Evolutionary conservation across 768 basidiomycete species (phyloP), one percentile per base, ranked within the genome.

Genomic region (Lactifluus pinguis): DNA sequence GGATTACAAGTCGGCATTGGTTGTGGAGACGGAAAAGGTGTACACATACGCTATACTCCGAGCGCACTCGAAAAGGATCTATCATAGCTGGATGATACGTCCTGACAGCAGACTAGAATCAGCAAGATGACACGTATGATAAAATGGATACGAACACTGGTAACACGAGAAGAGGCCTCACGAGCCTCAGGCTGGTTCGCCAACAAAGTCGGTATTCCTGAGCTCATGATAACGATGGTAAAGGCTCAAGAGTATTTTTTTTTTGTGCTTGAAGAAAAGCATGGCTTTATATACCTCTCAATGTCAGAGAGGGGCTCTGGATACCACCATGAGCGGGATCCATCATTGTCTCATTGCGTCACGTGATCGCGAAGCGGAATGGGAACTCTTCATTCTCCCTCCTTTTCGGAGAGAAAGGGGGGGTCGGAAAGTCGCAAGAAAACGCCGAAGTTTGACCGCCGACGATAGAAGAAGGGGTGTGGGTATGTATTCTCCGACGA

Each of bases 281-380:
- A 53, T 53, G 51, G 52, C 45, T 58, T 54, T 58, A 62, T 53
- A 52, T 58, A 53, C 14, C 48, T 49, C 25, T 53, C 45, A 25
- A 58, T 49, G 41, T 62, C 41, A 62, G 61, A 57, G 61, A 62
- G 61, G 61, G 61, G 56, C n/a, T 29, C 13, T 36, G 34, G 34
- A 6, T 11, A 8, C 32, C 9, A n/a, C n/a, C n/a, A n/a, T n/a
- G n/a, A n/a, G n/a, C n/a, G 30, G 15, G 6, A 11, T 17, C 48
- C 25, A n/a, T n/a, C n/a, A 14, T 29, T 19, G 19, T 19, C 29
- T 45, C 3, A 17, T 7, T 29, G 9, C 17, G 19, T 19, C 54
- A 61, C 50, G 54, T 61, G 60, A 52, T 49, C 60, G 49, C 29
- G 55, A 61, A 42, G 9, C 19, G 54, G 1, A 25, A 25, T 2